Evolutionary conservation across 768 basidiomycete species (phyloP).

Genomic region (Phanerochaete sordida): DNA sequence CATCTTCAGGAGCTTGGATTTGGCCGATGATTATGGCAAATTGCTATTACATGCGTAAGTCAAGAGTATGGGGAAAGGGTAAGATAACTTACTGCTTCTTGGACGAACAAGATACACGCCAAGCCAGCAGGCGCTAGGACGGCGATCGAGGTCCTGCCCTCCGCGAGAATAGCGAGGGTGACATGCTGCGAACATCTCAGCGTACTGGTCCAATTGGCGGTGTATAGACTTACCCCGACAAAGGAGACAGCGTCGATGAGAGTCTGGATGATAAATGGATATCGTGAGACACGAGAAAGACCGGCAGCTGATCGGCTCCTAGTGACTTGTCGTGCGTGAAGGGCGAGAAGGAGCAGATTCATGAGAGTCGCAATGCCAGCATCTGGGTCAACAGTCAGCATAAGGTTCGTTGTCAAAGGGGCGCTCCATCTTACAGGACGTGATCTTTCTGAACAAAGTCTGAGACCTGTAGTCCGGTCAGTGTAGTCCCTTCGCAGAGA

Average conservation of each 20-base stretch:
- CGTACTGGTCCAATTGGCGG: not conserved
- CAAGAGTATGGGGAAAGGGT: too few species aligned
- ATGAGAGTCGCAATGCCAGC: slow-evolving; percentile 65
- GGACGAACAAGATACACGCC: slow-evolving; percentile 73
- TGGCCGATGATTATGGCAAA: slow-evolving; percentile 78
- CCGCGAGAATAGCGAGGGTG: slow-evolving; percentile 82
- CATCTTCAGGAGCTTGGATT: slow-evolving; percentile 77
- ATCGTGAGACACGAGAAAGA: slow-evolving; percentile 75
- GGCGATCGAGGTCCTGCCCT: slow-evolving; percentile 77
- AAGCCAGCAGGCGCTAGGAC: slow-evolving; percentile 83
- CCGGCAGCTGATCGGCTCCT: slow-evolving; percentile 75
- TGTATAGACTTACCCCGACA: slow-evolving; percentile 48
- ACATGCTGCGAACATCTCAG: slow-evolving; percentile 47
- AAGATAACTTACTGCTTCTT: slow-evolving; percentile 87
- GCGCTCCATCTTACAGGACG: slow-evolving; percentile 35
- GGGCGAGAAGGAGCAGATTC: slow-evolving; percentile 61
- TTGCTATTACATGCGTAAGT: slow-evolving; percentile 54
- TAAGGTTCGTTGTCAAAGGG: not conserved
- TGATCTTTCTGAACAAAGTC: slow-evolving; percentile 41
- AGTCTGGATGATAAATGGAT: slow-evolving; percentile 79
- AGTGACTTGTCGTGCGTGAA: slow-evolving; percentile 74
- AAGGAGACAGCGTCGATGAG: slow-evolving; percentile 82
- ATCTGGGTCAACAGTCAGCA: slow-evolving; percentile 40
- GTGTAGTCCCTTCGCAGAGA: too few species aligned
- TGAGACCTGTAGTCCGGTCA: slow-evolving; percentile 28